Base-by-base conservation (phyloP, 768 basidiomycete species). In the Inosperma sp. region DNA sequence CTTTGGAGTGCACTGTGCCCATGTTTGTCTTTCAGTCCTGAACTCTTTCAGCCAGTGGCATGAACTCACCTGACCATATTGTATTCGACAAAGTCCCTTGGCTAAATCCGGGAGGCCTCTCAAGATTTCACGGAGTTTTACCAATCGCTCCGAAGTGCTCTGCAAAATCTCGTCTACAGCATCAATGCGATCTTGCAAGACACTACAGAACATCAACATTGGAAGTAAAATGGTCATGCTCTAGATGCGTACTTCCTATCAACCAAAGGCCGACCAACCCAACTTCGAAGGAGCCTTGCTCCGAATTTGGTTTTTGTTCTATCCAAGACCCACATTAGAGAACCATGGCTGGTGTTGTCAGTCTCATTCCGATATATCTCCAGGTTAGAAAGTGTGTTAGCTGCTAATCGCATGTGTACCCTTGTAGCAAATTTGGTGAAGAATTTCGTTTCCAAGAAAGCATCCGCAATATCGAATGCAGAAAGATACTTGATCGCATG, bases 351-450 rank as follows among this genome's bases (percentile, higher is more conserved):
- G 9, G 78, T 81, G 48, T 78, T 79, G 62, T 96, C 86, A 1
- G 90, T 92, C 61, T 88, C 86, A 59, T 97, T 98, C 27, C 83
- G 79, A 64, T 90, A 94, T n/a, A 99, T 82, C 66, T 98, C 94
- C 69, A 95, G 67, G 62, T 96, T 97, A 10, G 78, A 77, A 9
- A 98, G 68, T 0, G 95, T 95, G 62, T 92, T 96, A 21, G 84
- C 85, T 41, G 86, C 87, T 39, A 99, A 75, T 17, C 92, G 73
- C 94, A 99, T 94, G 56, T 91, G 84, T 0, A 81, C 77, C 48
- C 79, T 77, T 19, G 83, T 81, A 3, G 88, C 73, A 62, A 98
- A 98, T 60, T 71, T 80, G 16, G 71, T 75, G 69, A 96, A 95
- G 63, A 89, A 89, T 19, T 76, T 77, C 2, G 87, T 83, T 56